Evolutionary conservation across 2,329 filamentous ascomycete genomes (phyloP), one percentile per base, ranked within the genome.

Genomic region (Trichoderma hamatum): DNA sequence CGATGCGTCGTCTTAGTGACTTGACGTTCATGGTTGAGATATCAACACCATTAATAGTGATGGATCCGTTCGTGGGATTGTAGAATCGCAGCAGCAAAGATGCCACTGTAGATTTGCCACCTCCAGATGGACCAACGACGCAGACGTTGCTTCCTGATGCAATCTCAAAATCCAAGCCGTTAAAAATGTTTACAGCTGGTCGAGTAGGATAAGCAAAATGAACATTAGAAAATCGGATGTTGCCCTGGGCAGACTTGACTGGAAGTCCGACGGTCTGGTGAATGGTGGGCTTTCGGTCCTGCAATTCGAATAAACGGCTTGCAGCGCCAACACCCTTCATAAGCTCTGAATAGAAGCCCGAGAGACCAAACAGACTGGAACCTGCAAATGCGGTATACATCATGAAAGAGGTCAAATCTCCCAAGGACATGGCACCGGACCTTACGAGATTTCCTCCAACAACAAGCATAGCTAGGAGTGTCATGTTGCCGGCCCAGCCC

Each of bases 281-380:
- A 71, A 98, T 96, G 2, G 89, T 91, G 0, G 94, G 92, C 69
- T 92, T 84, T 71, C 96, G 90, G 78, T 99, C 96, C 78, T 98
- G 94, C 6, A 99, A 86, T 77, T 99, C 96, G 76, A 99, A 99
- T 1, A 99, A 85, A 70, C 96, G 91, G 76, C 92, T 97, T n/a
- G 96, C 96, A 52, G 96, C 96, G 75, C 96, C 96, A 4, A 97
- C 95, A 52, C 96, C 96, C 80, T 99, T 99, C 96, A 99, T 99
- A 71, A 99, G 85, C 78, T 99, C 96, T 0, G 94, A 97, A 80
- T 97, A 99, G 82, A 99, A 99, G 68, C 92, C 93, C 4, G 94
- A 97, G 1, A 99, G 84, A 4, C 96, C 96, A 74, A 98, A 97
- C 72, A 99, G 87, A 80, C 93, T 97, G 60, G 92, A 96, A 3